Percentiles rank a stretch among this genome's conserved stretches.
Conservation (phyloP, 2,329 filamentous ascomycete species). For the Rhynchosporium secalis region DNA sequence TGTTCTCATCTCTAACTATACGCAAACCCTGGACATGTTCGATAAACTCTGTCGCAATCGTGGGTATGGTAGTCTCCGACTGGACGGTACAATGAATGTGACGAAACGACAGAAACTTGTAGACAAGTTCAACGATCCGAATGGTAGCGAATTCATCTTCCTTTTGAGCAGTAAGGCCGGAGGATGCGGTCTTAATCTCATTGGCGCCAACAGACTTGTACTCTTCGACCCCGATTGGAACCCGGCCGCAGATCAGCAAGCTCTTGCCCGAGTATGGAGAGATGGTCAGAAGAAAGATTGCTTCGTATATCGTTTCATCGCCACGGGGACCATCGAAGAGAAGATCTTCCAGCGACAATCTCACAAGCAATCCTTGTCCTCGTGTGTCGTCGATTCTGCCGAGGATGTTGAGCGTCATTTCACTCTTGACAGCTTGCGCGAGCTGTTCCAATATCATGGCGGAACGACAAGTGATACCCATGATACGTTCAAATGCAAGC, state of each 20-base stretch:
- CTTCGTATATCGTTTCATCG: constrained; percentile 99
- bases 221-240: constrained; percentile 99
- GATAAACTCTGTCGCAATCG: constrained; percentile 84
- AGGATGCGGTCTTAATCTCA: constrained; percentile 93
- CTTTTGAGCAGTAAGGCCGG: constrained; percentile 96
- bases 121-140: constrained; percentile 94
- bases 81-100: constrained; percentile 97
- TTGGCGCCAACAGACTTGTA: constrained; percentile 90
- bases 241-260: constrained; percentile 94
- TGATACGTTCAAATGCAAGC: constrained; percentile 97
- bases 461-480: constrained; percentile 91
- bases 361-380: constrained; percentile 95
- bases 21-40: constrained; percentile 91
- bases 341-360: constrained; percentile 99
- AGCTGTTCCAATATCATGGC: constrained; percentile 89
- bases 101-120: constrained; percentile 96
- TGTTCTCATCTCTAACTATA: constrained; percentile 98
- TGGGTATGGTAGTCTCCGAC: constrained; percentile 79
- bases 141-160: constrained; percentile 89
- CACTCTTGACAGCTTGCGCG: constrained; percentile 82
- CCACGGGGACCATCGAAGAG: constrained; percentile 96
- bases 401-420: constrained; percentile 98
- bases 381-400: constrained; percentile 92
- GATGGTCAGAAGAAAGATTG: constrained; percentile 99
- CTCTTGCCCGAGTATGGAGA: constrained; percentile 95